Evolutionary conservation across 768 basidiomycete genomes (phyloP), one percentile per base, ranked within the genome.

Genomic region (Suillus alpinus): DNA sequence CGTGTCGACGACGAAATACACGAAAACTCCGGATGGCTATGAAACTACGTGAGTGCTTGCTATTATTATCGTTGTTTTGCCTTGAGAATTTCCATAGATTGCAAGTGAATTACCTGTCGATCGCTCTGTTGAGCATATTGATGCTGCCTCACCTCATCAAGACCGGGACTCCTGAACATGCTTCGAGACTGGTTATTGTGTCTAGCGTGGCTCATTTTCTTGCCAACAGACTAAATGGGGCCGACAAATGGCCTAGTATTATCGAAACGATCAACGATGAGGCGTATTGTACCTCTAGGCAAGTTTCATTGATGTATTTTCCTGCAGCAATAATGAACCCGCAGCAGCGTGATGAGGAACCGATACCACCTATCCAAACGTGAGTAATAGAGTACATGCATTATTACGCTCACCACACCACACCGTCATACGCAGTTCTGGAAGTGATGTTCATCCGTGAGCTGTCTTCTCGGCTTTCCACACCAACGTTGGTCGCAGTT

Each of bases 21-120:
- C 20, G 6, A 66, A 63, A 61, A 77, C 76, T 2, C 50, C 58
- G 36, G 77, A 77, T 50, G 77, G 75, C 37, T 78, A 72, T 69
- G 77, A 78, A 66, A 67, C 65, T 36, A 71, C 65, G 77, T 78
- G 37, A 34, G 76, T 50, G 29, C 46, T 31, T n/a, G 31, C 56
- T 16, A 44, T 43, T 43, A 13, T 56, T 3, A 23, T 10, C 39
- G 29, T 9, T 43, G 3, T 39, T 1, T 16, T 7, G 2, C 2
- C 26, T 67, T 13, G 60, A 5, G 51, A 60, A 37, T 1, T 44
- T 40, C 26, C 12, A 20, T 43, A 78, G 75, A 8, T 47, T 78
- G 6, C 75, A 77, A 61, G 71, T 75, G 31, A 77, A 78, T 59
- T 71, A 73, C 52, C 61, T 78, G 23, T 71, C 74, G 32, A 78